Percentiles rank a stretch among this genome's conserved stretches.
These are phyloP conservation scores for Xylaria grammica DNA, from an alignment of 495 filamentous ascomycete species.

Conservation along the genomic window DNA sequence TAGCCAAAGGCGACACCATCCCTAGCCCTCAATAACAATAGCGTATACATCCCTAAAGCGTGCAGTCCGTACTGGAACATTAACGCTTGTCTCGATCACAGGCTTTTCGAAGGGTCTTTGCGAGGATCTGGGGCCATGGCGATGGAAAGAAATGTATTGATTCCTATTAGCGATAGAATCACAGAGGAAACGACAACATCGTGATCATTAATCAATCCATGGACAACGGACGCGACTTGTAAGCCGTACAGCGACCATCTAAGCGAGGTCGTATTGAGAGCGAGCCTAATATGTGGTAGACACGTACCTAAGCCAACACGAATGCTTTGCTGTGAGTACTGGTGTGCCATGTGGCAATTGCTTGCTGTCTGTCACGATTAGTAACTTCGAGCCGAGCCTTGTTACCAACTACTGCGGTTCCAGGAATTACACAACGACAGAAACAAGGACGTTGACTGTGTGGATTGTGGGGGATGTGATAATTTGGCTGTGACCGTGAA, in stretches of 20 bases:
- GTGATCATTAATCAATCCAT: conserved; percentile 7
- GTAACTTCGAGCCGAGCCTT: background rate
- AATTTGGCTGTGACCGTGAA: background rate
- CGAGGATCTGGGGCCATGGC: background rate
- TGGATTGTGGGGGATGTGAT: conserved; percentile 13
- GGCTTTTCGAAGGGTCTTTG: background rate
- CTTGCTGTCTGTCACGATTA: background rate
- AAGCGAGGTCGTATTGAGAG: background rate
- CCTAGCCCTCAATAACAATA: background rate
- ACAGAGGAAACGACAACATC: background rate
- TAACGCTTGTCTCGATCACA: background rate
- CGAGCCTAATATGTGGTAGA: background rate
- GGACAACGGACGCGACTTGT: conserved; percentile 12
- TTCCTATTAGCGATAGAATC: background rate
- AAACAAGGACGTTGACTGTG: conserved; percentile 8
- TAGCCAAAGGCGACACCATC: too few species aligned
- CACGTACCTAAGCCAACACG: background rate
- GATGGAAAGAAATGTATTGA: background rate
- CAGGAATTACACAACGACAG: background rate
- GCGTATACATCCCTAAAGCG: background rate
- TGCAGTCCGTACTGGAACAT: background rate
- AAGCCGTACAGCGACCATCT: background rate
- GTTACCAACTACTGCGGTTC: conserved; percentile 8
- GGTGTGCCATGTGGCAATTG: background rate
- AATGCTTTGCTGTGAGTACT: background rate